A percentile compares a stretch with the other conserved stretches of the same genome.
Evolutionary conservation across 768 basidiomycete genomes (phyloP).

Genomic region (Brasilioporus rufonigricans): DNA sequence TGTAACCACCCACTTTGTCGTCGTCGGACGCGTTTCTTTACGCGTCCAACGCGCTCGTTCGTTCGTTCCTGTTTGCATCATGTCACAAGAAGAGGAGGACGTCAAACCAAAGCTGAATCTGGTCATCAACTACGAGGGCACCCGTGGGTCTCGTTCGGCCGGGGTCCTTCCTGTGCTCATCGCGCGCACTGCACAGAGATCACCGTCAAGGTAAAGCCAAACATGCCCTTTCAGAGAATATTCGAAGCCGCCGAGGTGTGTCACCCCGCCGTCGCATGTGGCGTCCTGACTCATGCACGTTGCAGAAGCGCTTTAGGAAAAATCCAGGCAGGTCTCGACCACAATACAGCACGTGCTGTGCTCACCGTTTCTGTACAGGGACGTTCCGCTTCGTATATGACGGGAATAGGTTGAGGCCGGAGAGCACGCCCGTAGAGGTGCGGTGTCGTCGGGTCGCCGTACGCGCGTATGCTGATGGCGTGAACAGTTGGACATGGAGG

Average conservation of each 20-base stretch:
- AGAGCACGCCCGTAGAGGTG: constrained; percentile 57
- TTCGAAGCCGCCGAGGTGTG: constrained; percentile 67
- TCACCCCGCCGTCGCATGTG: neutral
- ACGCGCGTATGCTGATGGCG: neutral
- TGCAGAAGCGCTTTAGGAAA: constrained; percentile 57
- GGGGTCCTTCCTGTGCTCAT: neutral
- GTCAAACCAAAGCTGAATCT: constrained; percentile 72
- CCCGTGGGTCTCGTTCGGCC: constrained; percentile 36
- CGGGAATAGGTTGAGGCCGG: constrained; percentile 44
- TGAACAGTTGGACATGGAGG: constrained; percentile 54
- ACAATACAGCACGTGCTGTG: neutral
- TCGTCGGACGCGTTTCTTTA: constrained; percentile 15
- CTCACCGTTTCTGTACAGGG: constrained; percentile 34
- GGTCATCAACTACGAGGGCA: constrained; percentile 52
- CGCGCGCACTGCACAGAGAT: constrained; percentile 40
- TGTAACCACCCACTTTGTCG: neutral
- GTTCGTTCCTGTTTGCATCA: constrained; percentile 6
- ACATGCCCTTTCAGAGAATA: constrained; percentile 63
- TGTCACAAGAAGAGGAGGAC: constrained; percentile 42
- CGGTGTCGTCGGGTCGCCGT: constrained; percentile 15
- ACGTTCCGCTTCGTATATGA: constrained; percentile 64
- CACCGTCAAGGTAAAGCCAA: constrained; percentile 63
- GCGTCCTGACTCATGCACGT: neutral
- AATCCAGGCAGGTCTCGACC: constrained; percentile 43
- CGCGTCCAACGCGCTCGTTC: constrained; percentile 9